Conservation (phyloP, 2,329 filamentous ascomycete genomes). For the Monosporascus sp. region DNA sequence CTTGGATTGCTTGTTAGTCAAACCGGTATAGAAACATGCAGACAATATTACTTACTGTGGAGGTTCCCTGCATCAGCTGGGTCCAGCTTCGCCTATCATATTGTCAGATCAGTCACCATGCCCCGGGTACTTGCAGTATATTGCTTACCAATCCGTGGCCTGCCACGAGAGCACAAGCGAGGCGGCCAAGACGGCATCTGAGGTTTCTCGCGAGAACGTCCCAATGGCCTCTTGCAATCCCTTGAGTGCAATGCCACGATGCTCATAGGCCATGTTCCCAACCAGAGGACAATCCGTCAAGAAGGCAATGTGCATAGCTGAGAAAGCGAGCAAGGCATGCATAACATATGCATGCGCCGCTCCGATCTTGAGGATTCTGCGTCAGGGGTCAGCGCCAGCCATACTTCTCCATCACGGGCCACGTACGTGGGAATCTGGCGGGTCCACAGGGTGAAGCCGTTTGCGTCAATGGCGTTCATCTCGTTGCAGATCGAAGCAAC, state of each 20-base stretch:
- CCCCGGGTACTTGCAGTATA: constrained; percentile 26
- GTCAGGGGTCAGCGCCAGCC: constrained; percentile 16
- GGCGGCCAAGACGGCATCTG: constrained; percentile 85
- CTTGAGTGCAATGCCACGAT: constrained; percentile 78
- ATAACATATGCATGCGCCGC: constrained; percentile 83
- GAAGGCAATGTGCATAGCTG: constrained; percentile 91
- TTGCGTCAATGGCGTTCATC: constrained; percentile 69
- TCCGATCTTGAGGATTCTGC: constrained; percentile 75
- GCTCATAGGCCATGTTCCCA: constrained; percentile 82
- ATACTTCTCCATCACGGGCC: constrained; percentile 8
- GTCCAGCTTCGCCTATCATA: constrained; percentile 77
- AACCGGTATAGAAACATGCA: background rate
- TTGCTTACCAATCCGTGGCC: constrained; percentile 82
- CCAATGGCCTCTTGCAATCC: constrained; percentile 85
- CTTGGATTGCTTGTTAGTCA: constrained; percentile 37
- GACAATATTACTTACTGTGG: constrained; percentile 57
- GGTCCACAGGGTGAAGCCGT: constrained; percentile 87
- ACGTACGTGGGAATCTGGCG: constrained; percentile 85
- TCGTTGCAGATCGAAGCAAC: constrained; percentile 81
- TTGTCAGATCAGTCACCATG: constrained; percentile 28
- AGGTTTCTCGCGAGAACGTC: constrained; percentile 77
- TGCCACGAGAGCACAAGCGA: constrained; percentile 95
- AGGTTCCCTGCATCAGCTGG: constrained; percentile 85
- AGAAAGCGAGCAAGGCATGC: constrained; percentile 86
- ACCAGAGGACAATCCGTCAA: constrained; percentile 80